Evolutionary conservation across 2,329 filamentous ascomycete genomes (phyloP).

Genomic region (Trichoderma brevicompactum): DNA sequence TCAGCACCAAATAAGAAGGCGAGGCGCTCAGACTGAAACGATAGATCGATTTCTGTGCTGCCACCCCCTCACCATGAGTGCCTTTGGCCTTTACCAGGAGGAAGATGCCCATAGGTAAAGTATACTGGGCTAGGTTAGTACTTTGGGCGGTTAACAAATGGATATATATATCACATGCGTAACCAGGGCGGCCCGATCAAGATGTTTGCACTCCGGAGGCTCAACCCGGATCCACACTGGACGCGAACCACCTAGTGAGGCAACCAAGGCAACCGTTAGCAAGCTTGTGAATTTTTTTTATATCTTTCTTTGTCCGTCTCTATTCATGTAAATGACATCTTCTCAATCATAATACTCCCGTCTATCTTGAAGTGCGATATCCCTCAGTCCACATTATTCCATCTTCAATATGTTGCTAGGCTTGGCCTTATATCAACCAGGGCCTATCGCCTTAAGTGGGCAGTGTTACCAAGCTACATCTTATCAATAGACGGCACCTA

Average conservation of each 20-base stretch:
- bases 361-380: not conserved
- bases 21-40: slow-evolving; percentile 32
- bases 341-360: not conserved
- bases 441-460: not conserved
- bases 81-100: not conserved
- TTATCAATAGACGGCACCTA: not conserved
- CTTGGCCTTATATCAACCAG: not conserved
- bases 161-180: slow-evolving; percentile 5
- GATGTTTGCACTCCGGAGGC: not conserved
- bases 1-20: slow-evolving; percentile 40
- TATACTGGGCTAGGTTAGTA: not conserved
- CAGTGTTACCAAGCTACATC: not conserved
- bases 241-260: slow-evolving; percentile 17
- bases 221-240: slow-evolving; percentile 8
- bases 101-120: not conserved
- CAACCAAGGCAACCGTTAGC: slow-evolving; percentile 21
- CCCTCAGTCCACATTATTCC: not conserved
- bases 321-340: not conserved
- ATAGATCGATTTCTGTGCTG: slow-evolving; percentile 1
- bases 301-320: slow-evolving; percentile 11
- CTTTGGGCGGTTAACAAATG: slow-evolving; percentile 1
- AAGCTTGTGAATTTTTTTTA: not conserved
- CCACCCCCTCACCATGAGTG: not conserved
- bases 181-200: slow-evolving; percentile 5
- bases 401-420: not conserved